phyloP scores from a whole-genome alignment of 2,329 filamentous ascomycete species.

The Drechslerella dactyloides region DNA sequence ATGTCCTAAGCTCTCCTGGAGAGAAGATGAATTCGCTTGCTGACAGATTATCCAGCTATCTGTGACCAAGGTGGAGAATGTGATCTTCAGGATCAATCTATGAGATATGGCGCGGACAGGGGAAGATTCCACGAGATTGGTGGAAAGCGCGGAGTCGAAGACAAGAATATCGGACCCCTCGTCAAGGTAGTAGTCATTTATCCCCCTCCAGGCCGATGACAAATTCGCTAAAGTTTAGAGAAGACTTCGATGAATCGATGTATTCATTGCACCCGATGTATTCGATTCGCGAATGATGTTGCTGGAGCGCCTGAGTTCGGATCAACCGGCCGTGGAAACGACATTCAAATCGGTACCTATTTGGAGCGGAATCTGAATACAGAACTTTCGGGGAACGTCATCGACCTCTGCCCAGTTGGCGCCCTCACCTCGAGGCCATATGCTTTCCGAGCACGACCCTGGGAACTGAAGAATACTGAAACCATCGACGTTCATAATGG shows the following conservation, averaged over 20 bases:
- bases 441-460: constrained; percentile 93
- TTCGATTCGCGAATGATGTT: constrained; percentile 97
- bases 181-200: constrained; percentile 69
- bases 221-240: constrained; percentile 1
- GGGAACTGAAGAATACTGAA: constrained; percentile 96
- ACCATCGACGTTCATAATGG: constrained; percentile 93
- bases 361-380: constrained; percentile 91
- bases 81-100: constrained; percentile 98
- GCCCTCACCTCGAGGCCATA: constrained; percentile 97
- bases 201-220: constrained; percentile 26
- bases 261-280: constrained; percentile 97
- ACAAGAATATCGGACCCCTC: constrained; percentile 97
- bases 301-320: constrained; percentile 95
- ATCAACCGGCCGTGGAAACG: constrained; percentile 91
- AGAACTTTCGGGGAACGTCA: constrained; percentile 95
- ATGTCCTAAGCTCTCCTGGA: constrained; percentile 15
- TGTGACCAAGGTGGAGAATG: constrained; percentile 99
- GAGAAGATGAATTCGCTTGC: constrained; percentile 6
- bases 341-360: constrained; percentile 97
- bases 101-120: constrained; percentile 95
- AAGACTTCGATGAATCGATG: constrained; percentile 98
- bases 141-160: constrained; percentile 96
- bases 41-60: constrained; percentile 61
- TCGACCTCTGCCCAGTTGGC: constrained; percentile 96
- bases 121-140: constrained; percentile 94